Evolutionary conservation across 176 grass and related monocot species (phyloP).

Genomic region (bread wheat (Triticum aestivum)): IWGSC_CS_RefSeq_v2.1 NC_057801.1:658985504-658986003

Average conservation of each 20-base stretch:
- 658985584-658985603: slow-evolving; percentile 27
- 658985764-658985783: slow-evolving; percentile 23
- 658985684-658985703: background rate
- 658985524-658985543: slow-evolving; percentile 41
- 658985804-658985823: slow-evolving; percentile 5
- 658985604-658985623: background rate
- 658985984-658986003: background rate
- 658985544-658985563: background rate
- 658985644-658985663: slow-evolving; percentile 38
- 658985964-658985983: slow-evolving; percentile 11
- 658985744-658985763: slow-evolving; percentile 51
- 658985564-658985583: slow-evolving; percentile 28
- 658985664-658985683: background rate
- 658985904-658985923: slow-evolving; percentile 45
- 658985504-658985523: background rate
- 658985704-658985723: slow-evolving; percentile 14
- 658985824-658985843: background rate
- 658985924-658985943: slow-evolving; percentile 39
- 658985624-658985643: slow-evolving; percentile 34
- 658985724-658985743: slow-evolving; percentile 37
- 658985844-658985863: background rate
- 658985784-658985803: slow-evolving; percentile 25
- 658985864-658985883: background rate
- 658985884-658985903: slow-evolving; percentile 28
- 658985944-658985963: slow-evolving; percentile 20